A percentile compares a stretch with the other conserved stretches of the same genome.
Evolutionary conservation across 164 flowering plant species (phyloP).

Genomic region (Berberis vulgaris): DNA sequence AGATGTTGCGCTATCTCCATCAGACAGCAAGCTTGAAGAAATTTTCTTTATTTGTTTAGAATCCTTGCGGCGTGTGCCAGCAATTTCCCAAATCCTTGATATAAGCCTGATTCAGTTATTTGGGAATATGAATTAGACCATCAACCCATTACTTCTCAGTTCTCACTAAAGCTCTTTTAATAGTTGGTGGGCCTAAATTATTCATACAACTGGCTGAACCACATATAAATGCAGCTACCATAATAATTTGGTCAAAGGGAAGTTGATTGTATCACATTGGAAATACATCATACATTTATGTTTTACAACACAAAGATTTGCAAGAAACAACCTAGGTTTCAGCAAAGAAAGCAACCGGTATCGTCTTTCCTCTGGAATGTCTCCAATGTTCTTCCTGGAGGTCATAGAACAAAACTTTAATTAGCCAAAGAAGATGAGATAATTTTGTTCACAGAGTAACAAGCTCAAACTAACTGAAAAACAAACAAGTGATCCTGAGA

Average conservation of each 20-base stretch:
- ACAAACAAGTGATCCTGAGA: too few relatives aligned
- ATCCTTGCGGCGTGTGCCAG: slow-evolving; percentile 61
- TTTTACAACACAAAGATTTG: background rate
- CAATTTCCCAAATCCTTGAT: slow-evolving; percentile 65
- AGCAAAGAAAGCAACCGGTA: slow-evolving; percentile 48
- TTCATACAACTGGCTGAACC: background rate
- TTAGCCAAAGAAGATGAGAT: too few relatives aligned
- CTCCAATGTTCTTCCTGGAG: slow-evolving; percentile 70
- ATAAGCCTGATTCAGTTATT: slow-evolving; percentile 32
- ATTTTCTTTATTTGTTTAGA: slow-evolving; percentile 44
- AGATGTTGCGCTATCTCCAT: slow-evolving; percentile 15
- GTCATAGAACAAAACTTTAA: background rate
- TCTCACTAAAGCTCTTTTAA: too few relatives aligned
- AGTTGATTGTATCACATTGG: too few relatives aligned
- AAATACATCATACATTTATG: too few relatives aligned
- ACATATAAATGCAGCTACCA: too few relatives aligned
- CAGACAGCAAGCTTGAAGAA: slow-evolving; percentile 36
- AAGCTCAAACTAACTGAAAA: too few relatives aligned
- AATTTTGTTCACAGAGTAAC: too few relatives aligned
- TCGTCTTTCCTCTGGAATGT: slow-evolving; percentile 75
- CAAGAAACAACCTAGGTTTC: slow-evolving; percentile 44
- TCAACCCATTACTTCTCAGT: background rate
- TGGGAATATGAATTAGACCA: background rate
- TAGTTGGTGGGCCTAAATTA: background rate
- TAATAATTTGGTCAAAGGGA: too few relatives aligned